A percentile compares a stretch with the other conserved stretches of the same genome.
These are phyloP conservation scores for Lophiotrema nucula DNA, from an alignment of 495 filamentous ascomycete genomes.

Conservation along the genomic window DNA sequence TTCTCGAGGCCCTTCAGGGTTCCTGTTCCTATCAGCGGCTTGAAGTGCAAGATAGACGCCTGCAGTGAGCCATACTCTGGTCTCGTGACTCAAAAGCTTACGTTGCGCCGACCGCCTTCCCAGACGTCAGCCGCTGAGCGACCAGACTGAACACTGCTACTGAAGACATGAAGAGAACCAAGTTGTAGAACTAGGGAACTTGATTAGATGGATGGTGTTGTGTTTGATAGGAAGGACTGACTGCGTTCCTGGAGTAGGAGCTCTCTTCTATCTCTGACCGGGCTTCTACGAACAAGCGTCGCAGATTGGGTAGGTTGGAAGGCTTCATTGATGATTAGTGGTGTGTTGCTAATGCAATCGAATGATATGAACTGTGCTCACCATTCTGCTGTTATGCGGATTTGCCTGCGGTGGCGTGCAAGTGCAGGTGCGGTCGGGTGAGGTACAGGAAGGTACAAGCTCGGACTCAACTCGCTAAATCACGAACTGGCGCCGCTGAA, in stretches of 20 bases:
- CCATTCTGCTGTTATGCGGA: neutral
- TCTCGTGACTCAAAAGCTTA: too few species aligned
- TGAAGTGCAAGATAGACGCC: too few species aligned
- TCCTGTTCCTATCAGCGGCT: too few species aligned
- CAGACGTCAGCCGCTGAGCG: constrained; percentile 66
- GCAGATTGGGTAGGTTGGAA: constrained; percentile 83
- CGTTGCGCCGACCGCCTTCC: constrained; percentile 4
- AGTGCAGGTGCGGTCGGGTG: neutral
- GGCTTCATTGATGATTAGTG: constrained; percentile 58
- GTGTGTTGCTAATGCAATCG: too few species aligned
- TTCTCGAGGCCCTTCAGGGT: too few species aligned
- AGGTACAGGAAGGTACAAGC: neutral
- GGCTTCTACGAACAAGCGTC: constrained; percentile 94
- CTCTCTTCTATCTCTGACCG: constrained; percentile 91
- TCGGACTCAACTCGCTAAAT: too few species aligned
- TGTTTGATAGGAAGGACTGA: constrained; percentile 47
- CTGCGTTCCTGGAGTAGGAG: constrained; percentile 88
- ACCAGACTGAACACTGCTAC: constrained; percentile 89
- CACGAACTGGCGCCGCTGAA: too few species aligned
- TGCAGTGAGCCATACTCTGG: too few species aligned
- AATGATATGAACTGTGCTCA: constrained; percentile 7
- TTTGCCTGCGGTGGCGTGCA: neutral
- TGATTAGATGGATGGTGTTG: neutral
- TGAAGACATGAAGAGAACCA: constrained; percentile 92
- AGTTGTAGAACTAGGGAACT: constrained; percentile 76